Conservation (phyloP, 73 alveolate genomes). For the Tetrahymena malaccensis region DNA sequence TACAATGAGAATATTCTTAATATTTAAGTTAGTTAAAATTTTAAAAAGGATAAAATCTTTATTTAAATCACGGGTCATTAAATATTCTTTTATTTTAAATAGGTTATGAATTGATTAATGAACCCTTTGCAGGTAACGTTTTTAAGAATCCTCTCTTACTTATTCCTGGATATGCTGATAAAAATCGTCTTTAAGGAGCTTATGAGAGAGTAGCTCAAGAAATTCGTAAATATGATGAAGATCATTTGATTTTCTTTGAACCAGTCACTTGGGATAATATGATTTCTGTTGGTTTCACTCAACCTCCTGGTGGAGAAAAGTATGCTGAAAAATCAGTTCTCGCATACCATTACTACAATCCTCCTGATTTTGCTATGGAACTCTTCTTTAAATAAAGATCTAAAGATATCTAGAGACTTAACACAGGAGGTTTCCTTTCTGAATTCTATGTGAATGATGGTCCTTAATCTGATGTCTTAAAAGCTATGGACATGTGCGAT, state of each 20-base stretch:
- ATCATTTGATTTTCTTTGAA: slow-evolving; percentile 12
- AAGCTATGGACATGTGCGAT: slow-evolving; percentile 2
- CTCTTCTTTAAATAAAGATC: slow-evolving; percentile 1
- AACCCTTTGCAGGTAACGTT: slow-evolving; percentile 17
- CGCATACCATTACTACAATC: slow-evolving; percentile 10
- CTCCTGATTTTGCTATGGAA: neutral
- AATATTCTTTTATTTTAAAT: neutral
- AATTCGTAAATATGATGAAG: slow-evolving; percentile 21
- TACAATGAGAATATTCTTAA: too few species aligned
- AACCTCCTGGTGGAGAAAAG: slow-evolving; percentile 20
- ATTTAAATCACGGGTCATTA: too few species aligned
- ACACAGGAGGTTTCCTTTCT: slow-evolving; percentile 4
- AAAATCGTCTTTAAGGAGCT: neutral
- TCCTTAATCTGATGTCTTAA: slow-evolving; percentile 10
- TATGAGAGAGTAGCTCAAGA: neutral
- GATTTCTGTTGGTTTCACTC: slow-evolving; percentile 33
- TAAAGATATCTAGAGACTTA: neutral
- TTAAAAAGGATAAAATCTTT: too few species aligned
- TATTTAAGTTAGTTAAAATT: too few species aligned
- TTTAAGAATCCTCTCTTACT: neutral
- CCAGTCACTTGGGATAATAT: slow-evolving; percentile 26
- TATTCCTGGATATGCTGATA: slow-evolving; percentile 21
- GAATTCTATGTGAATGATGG: slow-evolving; percentile 30
- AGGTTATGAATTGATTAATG: slow-evolving; percentile 33
- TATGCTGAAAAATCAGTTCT: neutral